Evolutionary conservation across 352 stramenopile genomes (phyloP), one percentile per base, ranked within the genome.

Genomic region (Globisporangium carolinianum): DNA sequence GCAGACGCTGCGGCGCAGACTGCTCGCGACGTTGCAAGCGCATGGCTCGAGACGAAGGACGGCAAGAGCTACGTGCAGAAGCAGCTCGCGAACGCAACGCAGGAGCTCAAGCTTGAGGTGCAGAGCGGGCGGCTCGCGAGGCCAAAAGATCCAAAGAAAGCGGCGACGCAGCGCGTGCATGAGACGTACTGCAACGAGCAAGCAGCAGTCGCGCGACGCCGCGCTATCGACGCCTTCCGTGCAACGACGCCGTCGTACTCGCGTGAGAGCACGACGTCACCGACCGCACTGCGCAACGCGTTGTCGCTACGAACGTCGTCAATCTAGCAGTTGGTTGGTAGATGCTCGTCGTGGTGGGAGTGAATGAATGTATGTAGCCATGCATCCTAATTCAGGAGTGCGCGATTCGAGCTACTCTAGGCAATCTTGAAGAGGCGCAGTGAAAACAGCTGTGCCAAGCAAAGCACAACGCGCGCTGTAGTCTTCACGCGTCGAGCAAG

Each of bases 41-140:
- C 82, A n/a, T 89, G 77, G 79, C 65, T 91, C 6, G 72, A 83
- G 15, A 73, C 71, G 4, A 89, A 86, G 48, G 77, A 89, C 0
- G 82, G 75, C 48, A 84, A 87, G 51, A 57, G 51, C 36, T 87
- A 73, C 46, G 24, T 86, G 8, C 89, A 88, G 66, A 78, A 82
- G 51, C 72, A 87, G 24, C 60, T 73, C 5, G 52, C 58, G 3
- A 55, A 63, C 4, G 74, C 69, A 5, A 77, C 64, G 0, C 72
- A 74, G 7, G 69, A 86, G 47, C 54, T 89, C 60, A 88, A 87
- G 47, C 59, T 72, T 5, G 66, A 74, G 0, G 62, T 87, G 6
- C 67, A 78, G 43, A 72, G 55, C 11, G 77, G 79, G 1, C 72
- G 63, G 32, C 57, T 84, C 18, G 45, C 60, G n/a, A 87, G 87